phyloP scores from a whole-genome alignment of 345 rosid genomes.

The Syzygium jambos region DNA sequence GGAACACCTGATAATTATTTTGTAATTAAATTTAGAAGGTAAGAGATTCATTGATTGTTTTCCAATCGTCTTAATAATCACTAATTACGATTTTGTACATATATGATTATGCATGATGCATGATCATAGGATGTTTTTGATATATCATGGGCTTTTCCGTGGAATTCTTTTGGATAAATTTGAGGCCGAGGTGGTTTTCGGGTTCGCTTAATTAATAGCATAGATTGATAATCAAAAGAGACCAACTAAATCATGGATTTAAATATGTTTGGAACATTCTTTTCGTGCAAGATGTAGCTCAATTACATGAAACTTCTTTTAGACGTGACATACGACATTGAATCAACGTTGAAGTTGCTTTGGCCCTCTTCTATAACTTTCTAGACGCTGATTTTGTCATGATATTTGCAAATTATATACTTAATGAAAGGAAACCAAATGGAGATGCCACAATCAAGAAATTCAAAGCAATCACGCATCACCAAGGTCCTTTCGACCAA shows the following conservation, averaged over 20 bases:
- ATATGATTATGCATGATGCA: not conserved
- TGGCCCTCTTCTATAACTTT: not conserved
- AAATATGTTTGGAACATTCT: not conserved
- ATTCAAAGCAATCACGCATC: not conserved
- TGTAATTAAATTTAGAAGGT: not conserved
- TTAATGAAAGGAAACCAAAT: not conserved
- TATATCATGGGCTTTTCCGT: not conserved
- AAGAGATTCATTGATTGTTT: not conserved
- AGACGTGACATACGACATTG: not conserved
- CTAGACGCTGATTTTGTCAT: not conserved
- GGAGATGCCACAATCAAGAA: not conserved
- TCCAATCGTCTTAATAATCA: not conserved
- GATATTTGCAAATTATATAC: not conserved
- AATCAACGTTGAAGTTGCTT: not conserved
- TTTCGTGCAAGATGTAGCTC: not conserved
- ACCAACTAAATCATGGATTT: not conserved
- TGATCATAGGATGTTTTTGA: not conserved
- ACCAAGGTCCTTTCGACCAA: not conserved
- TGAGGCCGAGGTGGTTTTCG: not conserved
- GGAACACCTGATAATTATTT: not conserved
- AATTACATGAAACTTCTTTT: not conserved
- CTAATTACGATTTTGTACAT: not conserved
- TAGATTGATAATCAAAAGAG: not conserved
- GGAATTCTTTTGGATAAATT: not conserved
- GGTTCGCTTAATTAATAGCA: not conserved